A percentile compares a stretch with the other conserved stretches of the same genome.
Evolutionary conservation across 148 eudicot species (phyloP).

Genomic region (Nyssa sinensis): DNA sequence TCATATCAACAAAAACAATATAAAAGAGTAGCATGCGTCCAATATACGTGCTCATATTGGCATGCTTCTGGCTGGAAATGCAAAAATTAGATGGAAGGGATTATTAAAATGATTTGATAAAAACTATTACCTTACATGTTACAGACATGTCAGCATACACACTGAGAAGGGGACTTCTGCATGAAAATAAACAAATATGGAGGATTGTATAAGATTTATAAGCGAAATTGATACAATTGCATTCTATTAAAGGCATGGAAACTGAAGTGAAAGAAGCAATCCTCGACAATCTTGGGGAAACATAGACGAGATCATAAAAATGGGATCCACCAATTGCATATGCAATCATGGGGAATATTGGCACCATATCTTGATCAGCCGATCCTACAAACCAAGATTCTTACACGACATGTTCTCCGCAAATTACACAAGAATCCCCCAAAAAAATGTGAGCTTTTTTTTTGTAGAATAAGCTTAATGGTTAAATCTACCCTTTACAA

Average conservation of each 20-base stretch:
- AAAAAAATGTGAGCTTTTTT: too few species aligned
- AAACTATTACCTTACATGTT: slow-evolving; percentile 77
- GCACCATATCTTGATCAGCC: background rate
- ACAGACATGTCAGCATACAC: slow-evolving; percentile 99
- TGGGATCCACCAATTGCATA: background rate
- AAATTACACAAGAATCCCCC: background rate
- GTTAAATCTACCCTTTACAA: too few species aligned
- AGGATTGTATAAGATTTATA: background rate
- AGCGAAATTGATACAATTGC: too few species aligned
- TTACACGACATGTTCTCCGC: background rate
- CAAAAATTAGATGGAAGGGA: background rate
- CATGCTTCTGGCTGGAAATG: background rate
- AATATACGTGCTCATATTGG: background rate
- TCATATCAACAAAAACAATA: background rate
- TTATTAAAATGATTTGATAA: background rate
- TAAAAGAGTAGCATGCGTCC: background rate
- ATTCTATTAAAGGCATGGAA: slow-evolving; percentile 2
- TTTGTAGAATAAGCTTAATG: too few species aligned
- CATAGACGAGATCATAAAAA: background rate
- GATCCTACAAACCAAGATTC: background rate
- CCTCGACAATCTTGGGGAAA: background rate
- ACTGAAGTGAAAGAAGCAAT: background rate
- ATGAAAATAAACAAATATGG: slow-evolving; percentile 14
- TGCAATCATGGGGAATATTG: background rate
- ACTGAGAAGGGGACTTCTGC: slow-evolving; percentile 94